Evolutionary conservation across 2,329 filamentous ascomycete genomes (phyloP).

Genomic region (Sporothrix pallida): DNA sequence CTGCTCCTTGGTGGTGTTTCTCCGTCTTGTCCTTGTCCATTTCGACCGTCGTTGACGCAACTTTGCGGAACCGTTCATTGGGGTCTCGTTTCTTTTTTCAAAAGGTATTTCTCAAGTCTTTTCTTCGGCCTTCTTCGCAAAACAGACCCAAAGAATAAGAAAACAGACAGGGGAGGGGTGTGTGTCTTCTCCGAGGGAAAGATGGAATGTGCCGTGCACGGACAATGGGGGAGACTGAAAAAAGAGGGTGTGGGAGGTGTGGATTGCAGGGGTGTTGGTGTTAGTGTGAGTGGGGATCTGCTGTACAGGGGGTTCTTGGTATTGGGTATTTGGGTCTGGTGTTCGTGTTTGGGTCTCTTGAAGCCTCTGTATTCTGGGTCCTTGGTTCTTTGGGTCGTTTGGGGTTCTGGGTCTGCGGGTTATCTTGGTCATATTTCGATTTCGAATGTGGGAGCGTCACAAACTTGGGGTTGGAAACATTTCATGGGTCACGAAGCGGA

Average conservation of each 20-base stretch:
- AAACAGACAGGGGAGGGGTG: background rate
- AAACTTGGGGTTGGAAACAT: constrained; percentile 14
- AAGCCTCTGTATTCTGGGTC: too few relatives aligned
- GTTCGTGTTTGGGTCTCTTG: too few relatives aligned
- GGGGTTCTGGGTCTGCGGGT: background rate
- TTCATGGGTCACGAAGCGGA: constrained; percentile 5
- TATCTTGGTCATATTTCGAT: background rate
- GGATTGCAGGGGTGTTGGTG: constrained; percentile 7
- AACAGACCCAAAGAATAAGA: background rate
- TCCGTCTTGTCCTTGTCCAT: background rate
- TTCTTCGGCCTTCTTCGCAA: background rate
- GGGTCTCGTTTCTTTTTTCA: constrained; percentile 2
- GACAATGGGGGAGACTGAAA: background rate
- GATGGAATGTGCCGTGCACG: constrained; percentile 14
- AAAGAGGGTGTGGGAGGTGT: background rate
- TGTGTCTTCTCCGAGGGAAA: background rate
- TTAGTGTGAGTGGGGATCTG: background rate
- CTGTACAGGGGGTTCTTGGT: background rate
- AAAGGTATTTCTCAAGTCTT: background rate
- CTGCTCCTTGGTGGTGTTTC: background rate
- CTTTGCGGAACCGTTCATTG: background rate
- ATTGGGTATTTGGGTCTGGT: background rate
- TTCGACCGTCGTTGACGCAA: background rate
- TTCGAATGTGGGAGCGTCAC: background rate
- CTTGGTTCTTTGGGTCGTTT: background rate